Percentiles rank a stretch among this genome's conserved stretches.
These are phyloP conservation scores for Alternaria incomplexa DNA, from an alignment of 2,329 filamentous ascomycete species.

Conservation along the genomic window DNA sequence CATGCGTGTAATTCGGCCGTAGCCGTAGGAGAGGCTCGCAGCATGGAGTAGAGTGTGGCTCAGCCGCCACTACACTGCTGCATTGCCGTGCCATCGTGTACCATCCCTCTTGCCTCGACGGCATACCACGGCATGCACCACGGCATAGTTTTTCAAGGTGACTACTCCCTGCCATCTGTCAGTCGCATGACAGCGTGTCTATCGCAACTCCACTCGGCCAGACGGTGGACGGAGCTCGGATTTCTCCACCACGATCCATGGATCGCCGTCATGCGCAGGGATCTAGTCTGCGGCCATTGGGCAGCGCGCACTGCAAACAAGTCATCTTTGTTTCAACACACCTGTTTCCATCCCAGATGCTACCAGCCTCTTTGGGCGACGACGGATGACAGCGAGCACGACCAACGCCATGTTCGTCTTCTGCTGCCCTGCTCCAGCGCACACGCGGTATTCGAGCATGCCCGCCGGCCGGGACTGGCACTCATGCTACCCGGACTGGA, in stretches of 20 bases:
- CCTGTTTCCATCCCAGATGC: slow-evolving; percentile 27
- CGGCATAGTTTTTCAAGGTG: not conserved
- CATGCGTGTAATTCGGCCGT: slow-evolving; percentile 21
- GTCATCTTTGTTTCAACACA: slow-evolving; percentile 34
- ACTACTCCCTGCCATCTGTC: slow-evolving; percentile 9
- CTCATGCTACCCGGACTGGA: not conserved
- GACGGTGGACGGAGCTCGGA: slow-evolving; percentile 13
- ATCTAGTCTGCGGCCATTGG: slow-evolving; percentile 17
- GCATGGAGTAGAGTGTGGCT: slow-evolving; percentile 14
- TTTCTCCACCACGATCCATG: slow-evolving; percentile 17
- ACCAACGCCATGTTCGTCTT: not conserved
- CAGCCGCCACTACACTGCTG: slow-evolving; percentile 11
- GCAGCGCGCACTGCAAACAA: slow-evolving; percentile 22
- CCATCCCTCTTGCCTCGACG: not conserved
- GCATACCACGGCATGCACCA: not conserved
- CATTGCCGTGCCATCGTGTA: slow-evolving; percentile 7
- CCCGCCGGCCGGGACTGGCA: not conserved
- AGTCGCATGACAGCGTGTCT: slow-evolving; percentile 20
- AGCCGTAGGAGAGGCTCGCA: slow-evolving; percentile 6
- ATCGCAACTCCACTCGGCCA: slow-evolving; percentile 15
- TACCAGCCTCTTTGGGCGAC: slow-evolving; percentile 20
- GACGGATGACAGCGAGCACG: slow-evolving; percentile 20
- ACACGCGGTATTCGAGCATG: not conserved
- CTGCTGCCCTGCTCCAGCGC: not conserved
- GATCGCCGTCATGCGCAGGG: slow-evolving; percentile 32